Percentiles rank a stretch among this genome's conserved stretches.
These are phyloP conservation scores for Nemania sp. DNA, from an alignment of 2,329 filamentous ascomycete species.

Conservation along the genomic window DNA sequence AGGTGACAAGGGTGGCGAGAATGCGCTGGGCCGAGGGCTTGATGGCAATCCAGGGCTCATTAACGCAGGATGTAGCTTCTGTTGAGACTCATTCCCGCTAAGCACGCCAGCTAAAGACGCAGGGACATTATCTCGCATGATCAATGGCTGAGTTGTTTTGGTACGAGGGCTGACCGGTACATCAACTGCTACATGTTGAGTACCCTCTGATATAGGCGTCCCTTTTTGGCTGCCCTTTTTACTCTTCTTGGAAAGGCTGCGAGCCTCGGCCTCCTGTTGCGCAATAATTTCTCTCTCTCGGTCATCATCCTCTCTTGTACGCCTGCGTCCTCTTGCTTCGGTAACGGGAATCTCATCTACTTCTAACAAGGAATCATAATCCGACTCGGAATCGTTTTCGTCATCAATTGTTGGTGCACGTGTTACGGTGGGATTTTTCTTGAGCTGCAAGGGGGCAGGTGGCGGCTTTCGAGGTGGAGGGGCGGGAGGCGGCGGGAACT, in stretches of 20 bases:
- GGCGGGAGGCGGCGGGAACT: constrained; percentile 66
- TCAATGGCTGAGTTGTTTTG: constrained; percentile 47
- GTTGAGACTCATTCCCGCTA: constrained; percentile 52
- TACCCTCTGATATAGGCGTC: constrained; percentile 57
- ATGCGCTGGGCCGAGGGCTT: constrained; percentile 69
- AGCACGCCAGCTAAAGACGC: constrained; percentile 67
- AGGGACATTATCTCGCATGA: constrained; percentile 56
- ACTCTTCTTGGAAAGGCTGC: constrained; percentile 80
- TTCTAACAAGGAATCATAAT: constrained; percentile 83
- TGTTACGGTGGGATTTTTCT: constrained; percentile 54
- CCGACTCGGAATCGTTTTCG: constrained; percentile 75
- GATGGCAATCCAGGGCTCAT: constrained; percentile 71
- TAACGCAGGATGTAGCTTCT: constrained; percentile 57
- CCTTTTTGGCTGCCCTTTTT: constrained; percentile 65
- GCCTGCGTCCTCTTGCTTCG: constrained; percentile 77
- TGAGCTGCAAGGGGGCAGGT: constrained; percentile 84
- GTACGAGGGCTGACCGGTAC: constrained; percentile 56
- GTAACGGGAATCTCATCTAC: constrained; percentile 71
- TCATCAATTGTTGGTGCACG: constrained; percentile 61
- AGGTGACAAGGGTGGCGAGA: constrained; percentile 78
- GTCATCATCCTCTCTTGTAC: constrained; percentile 90
- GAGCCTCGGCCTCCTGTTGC: constrained; percentile 73
- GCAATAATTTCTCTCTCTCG: constrained; percentile 77
- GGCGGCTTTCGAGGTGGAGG: constrained; percentile 82
- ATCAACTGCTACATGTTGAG: constrained; percentile 48